Evolutionary conservation across 139 green algal genomes (phyloP).

Genomic region (Coelastrella sp.): DNA sequence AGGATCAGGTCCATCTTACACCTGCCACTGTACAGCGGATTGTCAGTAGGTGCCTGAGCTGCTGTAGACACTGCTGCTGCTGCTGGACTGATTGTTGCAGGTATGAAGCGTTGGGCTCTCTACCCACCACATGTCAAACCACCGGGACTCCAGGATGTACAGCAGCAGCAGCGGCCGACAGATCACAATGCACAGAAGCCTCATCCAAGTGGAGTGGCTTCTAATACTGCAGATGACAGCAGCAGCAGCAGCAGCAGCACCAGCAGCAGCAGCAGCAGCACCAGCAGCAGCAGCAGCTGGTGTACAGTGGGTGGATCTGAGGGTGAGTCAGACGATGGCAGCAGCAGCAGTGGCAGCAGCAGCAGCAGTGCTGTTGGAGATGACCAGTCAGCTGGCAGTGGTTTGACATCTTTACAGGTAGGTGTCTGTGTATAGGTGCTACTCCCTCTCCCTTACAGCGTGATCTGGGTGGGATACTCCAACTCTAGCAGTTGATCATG

Average conservation of each 20-base stretch:
- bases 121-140: slow-evolving; percentile 37
- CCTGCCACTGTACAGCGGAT: too few species aligned
- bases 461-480: too few species aligned
- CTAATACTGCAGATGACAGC: too few species aligned
- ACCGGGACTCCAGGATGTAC: slow-evolving; percentile 11
- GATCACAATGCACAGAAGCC: too few species aligned
- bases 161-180: background rate
- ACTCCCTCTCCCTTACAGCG: too few species aligned
- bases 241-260: slow-evolving; percentile 16
- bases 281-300: slow-evolving; percentile 22
- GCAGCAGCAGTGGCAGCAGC: slow-evolving; percentile 41
- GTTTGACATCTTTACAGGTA: slow-evolving; percentile 30
- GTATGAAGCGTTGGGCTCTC: slow-evolving; percentile 42
- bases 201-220: too few species aligned
- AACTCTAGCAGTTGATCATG: too few species aligned
- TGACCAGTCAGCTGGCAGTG: slow-evolving; percentile 25
- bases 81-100: background rate
- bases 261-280: slow-evolving; percentile 39
- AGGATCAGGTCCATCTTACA: too few species aligned
- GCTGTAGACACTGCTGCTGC: too few species aligned
- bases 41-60: too few species aligned
- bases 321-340: background rate
- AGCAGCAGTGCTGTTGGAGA: slow-evolving; percentile 19
- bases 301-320: background rate
- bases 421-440: background rate